Base-by-base conservation (phyloP, 495 filamentous ascomycete genomes). In the Xylaria scruposa region DNA sequence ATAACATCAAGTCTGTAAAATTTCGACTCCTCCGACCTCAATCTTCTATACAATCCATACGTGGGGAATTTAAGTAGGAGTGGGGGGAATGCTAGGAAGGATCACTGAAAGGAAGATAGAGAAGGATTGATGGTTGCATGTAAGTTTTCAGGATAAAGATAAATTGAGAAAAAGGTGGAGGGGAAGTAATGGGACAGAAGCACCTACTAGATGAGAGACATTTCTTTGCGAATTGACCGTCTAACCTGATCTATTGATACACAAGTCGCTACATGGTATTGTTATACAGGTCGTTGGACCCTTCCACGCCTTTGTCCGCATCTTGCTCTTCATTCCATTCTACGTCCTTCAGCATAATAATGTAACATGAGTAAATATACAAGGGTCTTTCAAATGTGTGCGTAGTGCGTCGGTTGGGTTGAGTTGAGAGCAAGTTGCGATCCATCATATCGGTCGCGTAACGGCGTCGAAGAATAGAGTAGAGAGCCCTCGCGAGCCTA, bases 391-490 rank as follows among this genome's bases (percentile, higher is more conserved):
- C 31, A 40, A 56, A 31, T 68, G 19, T 70, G 47, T 66, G 49
- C 26, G 59, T 58, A 29, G 29, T 65, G 70, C 69, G 67, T 58
- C 40, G 51, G 61, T 67, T 66, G 68, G 51, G 51, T 67, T 66
- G 68, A 70, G 68, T 70, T 70, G 68, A 63, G 68, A 70, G 49
- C 67, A 51, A 31, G 36, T 60, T 61, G 67, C 33, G 53, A 68
- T 24, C 67, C n/a, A 38, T 59, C 38, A 29, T 61, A 42, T 56
- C 59, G 47, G 59, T 61, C 33, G 47, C 58, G 2, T 21, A 58
- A 58, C 17, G 60, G 56, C 59, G 68, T 33, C 17, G 42, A 44
- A 31, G 21, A 40, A 46, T 7, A 62, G 58, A 62, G n/a, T 42
- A 29, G 29, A 42, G 36, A 49, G 53, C 53, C 33, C 29, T 70